Conservation (phyloP, 768 basidiomycete species). For the Russula ochroleuca region DNA sequence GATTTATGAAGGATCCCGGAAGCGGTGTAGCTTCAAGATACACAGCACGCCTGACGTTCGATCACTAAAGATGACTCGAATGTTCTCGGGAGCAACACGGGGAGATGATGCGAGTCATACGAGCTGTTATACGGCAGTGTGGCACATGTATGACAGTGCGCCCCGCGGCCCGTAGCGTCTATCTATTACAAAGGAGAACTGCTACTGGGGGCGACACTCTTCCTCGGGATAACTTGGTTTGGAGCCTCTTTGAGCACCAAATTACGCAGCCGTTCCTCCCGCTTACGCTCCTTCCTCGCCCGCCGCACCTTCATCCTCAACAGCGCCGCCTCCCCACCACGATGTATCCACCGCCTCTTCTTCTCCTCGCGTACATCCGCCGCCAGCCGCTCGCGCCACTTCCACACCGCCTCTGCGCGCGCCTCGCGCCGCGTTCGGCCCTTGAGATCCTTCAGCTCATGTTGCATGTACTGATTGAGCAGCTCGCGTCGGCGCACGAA, state of each 20-base stretch:
- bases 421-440: constrained; percentile 61
- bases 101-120: not conserved
- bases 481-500: constrained; percentile 46
- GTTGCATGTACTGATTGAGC: constrained; percentile 47
- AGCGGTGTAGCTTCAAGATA: not conserved
- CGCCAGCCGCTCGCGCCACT: constrained; percentile 59
- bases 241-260: constrained; percentile 33
- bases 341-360: constrained; percentile 51
- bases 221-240: constrained; percentile 34
- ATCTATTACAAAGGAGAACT: not conserved
- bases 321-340: constrained; percentile 33
- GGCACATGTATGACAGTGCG: too few relatives aligned
- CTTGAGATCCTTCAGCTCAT: constrained; percentile 48
- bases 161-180: not conserved
- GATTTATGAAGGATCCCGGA: not conserved
- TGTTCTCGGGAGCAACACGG: not conserved
- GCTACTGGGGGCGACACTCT: not conserved
- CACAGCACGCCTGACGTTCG: not conserved
- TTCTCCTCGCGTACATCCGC: constrained; percentile 55
- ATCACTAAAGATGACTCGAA: too few relatives aligned
- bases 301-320: constrained; percentile 29
- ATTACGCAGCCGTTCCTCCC: constrained; percentile 31
- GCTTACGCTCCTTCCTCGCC: constrained; percentile 34
- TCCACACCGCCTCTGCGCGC: constrained; percentile 69
- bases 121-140: not conserved